phyloP scores from a whole-genome alignment of 371 early-diverging fungal species.

The Smittium mucronatum region DNA sequence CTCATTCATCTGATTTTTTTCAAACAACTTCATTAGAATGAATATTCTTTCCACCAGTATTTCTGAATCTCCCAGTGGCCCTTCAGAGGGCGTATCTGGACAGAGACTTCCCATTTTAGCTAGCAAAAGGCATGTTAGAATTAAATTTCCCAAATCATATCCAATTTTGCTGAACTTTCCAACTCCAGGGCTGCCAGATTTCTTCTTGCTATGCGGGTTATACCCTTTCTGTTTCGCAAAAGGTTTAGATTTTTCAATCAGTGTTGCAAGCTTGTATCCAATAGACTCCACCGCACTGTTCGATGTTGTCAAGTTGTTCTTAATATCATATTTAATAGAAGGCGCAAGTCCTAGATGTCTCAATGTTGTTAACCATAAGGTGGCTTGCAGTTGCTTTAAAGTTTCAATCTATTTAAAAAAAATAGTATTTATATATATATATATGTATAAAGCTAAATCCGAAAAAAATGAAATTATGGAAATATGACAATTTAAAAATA shows the following conservation, averaged over 20 bases:
- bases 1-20: neutral
- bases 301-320: neutral
- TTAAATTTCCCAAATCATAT: neutral
- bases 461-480: neutral
- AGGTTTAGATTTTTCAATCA: neutral
- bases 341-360: conserved; percentile 5
- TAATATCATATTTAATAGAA: neutral
- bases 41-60: neutral
- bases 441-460: neutral
- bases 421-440: neutral
- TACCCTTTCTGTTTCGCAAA: neutral
- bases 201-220: neutral
- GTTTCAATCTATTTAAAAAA: conserved; percentile 3
- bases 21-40: neutral
- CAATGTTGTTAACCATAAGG: conserved; percentile 7
- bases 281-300: neutral
- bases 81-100: no score
- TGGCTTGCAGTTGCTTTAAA: neutral
- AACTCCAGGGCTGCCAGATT: neutral
- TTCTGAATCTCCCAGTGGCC: neutral
- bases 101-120: neutral
- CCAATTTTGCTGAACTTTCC: neutral
- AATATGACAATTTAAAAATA: neutral
- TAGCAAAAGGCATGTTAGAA: neutral
- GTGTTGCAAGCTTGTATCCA: neutral